phyloP scores from a whole-genome alignment of 1,284 basidiomycete species.

The Rhodotorula sp. region DNA sequence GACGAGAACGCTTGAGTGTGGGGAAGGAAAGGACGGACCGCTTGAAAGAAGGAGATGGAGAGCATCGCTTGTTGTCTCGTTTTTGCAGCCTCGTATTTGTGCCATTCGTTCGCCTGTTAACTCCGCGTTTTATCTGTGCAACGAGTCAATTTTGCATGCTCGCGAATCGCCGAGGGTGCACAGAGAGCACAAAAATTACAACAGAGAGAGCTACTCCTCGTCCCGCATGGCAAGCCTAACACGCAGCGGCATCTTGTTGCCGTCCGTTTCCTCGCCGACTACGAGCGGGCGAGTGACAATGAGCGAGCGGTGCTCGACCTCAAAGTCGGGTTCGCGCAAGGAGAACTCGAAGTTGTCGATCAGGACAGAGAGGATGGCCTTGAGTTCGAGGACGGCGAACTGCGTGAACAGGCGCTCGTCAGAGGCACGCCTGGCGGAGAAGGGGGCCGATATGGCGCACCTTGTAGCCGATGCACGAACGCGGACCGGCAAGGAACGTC shows the following conservation, averaged over 20 bases:
- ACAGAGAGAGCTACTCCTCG: background rate
- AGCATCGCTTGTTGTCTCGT: background rate
- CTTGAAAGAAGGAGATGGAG: background rate
- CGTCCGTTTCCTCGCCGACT: constrained; percentile 29
- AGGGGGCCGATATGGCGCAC: background rate
- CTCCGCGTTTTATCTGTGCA: background rate
- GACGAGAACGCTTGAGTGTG: no score
- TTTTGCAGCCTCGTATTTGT: background rate
- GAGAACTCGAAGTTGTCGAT: constrained; percentile 30
- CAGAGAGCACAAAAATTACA: background rate
- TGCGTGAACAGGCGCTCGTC: background rate
- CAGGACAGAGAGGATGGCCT: constrained; percentile 31
- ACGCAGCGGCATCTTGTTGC: constrained; percentile 28
- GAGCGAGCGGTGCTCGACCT: constrained; percentile 21
- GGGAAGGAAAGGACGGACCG: background rate
- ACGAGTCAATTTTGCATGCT: background rate
- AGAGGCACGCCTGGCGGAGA: background rate
- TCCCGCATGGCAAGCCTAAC: constrained; percentile 23
- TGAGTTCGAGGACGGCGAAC: constrained; percentile 29
- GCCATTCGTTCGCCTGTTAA: background rate
- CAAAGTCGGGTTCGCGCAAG: constrained; percentile 18
- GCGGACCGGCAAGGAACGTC: constrained; percentile 35
- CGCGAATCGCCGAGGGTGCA: no score
- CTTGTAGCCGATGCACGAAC: constrained; percentile 30
- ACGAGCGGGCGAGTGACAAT: constrained; percentile 36